Conservation (phyloP, 2,329 filamentous ascomycete species). For the Pezicula radicicola region DNA sequence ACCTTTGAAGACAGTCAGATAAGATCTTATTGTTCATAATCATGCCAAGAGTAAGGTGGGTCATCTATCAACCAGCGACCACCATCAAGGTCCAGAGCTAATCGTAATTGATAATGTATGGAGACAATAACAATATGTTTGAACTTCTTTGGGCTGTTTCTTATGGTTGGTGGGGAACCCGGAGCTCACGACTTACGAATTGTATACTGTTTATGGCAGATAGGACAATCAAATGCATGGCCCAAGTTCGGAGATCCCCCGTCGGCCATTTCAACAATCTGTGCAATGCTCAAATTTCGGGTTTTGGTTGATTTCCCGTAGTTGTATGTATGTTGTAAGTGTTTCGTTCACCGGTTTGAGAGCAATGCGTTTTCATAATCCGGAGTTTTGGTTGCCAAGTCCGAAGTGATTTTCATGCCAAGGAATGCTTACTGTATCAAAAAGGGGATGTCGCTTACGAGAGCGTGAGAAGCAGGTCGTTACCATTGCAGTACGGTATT, state of each 20-base stretch:
- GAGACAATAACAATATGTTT: background rate
- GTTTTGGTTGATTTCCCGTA: background rate
- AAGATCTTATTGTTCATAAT: too few relatives aligned
- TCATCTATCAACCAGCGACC: too few relatives aligned
- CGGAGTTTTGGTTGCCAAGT: too few relatives aligned
- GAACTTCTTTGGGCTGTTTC: background rate
- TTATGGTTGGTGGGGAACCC: background rate
- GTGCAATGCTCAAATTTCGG: background rate
- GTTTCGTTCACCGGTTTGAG: too few relatives aligned
- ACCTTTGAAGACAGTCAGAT: background rate
- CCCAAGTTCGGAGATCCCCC: background rate
- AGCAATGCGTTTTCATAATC: too few relatives aligned
- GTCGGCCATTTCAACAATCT: background rate
- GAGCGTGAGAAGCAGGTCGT: too few relatives aligned
- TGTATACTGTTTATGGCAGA: constrained; percentile 5
- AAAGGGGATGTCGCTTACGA: too few relatives aligned
- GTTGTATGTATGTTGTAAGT: too few relatives aligned
- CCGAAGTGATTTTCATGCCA: too few relatives aligned
- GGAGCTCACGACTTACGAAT: constrained; percentile 1
- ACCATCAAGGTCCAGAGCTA: background rate
- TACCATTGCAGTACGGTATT: too few relatives aligned
- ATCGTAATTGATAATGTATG: background rate
- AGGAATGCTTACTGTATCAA: too few relatives aligned
- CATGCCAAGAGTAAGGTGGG: too few relatives aligned
- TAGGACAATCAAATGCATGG: background rate